phyloP scores from a whole-genome alignment of 768 basidiomycete species.

The Cyclocybe cylindracea region DNA sequence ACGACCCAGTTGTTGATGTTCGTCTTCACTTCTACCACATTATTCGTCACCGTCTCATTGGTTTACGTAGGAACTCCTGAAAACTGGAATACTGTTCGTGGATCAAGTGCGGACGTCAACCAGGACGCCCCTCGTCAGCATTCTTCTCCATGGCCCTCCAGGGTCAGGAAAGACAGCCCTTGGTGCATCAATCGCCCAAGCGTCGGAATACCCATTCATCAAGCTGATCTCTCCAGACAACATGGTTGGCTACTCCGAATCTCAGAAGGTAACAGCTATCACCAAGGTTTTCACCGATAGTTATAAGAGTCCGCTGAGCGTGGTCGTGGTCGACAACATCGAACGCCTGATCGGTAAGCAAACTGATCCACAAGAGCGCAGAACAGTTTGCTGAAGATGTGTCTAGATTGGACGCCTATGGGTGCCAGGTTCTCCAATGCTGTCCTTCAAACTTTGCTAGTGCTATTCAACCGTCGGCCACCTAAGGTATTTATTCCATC shows the following conservation, averaged over 20 bases:
- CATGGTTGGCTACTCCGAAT: constrained; percentile 96
- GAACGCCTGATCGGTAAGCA: constrained; percentile 86
- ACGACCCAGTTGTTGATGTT: constrained; percentile 73
- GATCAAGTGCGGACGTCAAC: constrained; percentile 92
- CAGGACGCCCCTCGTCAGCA: constrained; percentile 88
- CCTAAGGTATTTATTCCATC: constrained; percentile 67
- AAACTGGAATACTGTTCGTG: constrained; percentile 85
- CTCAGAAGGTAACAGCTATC: constrained; percentile 88
- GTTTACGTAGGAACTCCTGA: constrained; percentile 72
- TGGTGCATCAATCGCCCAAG: constrained; percentile 90
- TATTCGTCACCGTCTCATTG: neutral
- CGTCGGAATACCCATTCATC: constrained; percentile 96
- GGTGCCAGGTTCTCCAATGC: constrained; percentile 96
- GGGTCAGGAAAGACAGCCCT: constrained; percentile 95
- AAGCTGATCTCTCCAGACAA: constrained; percentile 94
- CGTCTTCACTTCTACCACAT: constrained; percentile 25
- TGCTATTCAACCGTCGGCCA: constrained; percentile 84
- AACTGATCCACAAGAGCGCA: neutral
- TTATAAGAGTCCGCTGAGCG: constrained; percentile 96
- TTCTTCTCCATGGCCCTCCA: constrained; percentile 86
- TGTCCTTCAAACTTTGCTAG: constrained; percentile 87
- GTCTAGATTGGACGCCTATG: constrained; percentile 91
- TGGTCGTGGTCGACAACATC: constrained; percentile 93
- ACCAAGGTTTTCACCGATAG: constrained; percentile 93
- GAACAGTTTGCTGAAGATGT: neutral